A percentile compares a stretch with the other conserved stretches of the same genome.
Evolutionary conservation across 2,329 filamentous ascomycete genomes (phyloP).

Genomic region (Colletotrichum sp.): DNA sequence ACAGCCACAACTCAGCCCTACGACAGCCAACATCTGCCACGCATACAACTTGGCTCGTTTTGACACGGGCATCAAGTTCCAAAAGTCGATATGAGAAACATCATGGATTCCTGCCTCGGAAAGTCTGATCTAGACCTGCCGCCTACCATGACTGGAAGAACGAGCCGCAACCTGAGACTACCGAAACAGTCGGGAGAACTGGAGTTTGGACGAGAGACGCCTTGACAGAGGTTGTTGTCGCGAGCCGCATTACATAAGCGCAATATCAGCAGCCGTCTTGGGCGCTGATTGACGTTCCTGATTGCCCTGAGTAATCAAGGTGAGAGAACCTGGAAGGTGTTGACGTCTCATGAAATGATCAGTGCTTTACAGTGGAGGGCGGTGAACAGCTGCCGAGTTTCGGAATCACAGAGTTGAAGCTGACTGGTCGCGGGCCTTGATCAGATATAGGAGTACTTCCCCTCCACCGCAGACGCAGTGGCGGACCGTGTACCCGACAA

Average conservation of each 20-base stretch:
- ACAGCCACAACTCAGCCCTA: not conserved
- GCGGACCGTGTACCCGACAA: not conserved
- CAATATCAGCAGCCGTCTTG: not conserved
- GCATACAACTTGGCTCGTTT: not conserved
- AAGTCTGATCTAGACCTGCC: not conserved
- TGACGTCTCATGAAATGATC: constrained; percentile 10
- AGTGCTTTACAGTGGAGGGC: constrained; percentile 8
- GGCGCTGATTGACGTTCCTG: not conserved
- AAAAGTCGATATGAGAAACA: not conserved
- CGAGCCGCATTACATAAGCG: not conserved
- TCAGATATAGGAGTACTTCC: constrained; percentile 3
- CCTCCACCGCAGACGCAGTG: not conserved
- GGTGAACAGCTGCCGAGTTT: constrained; percentile 17
- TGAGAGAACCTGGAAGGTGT: not conserved
- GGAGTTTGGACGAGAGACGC: not conserved
- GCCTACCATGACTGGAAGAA: not conserved
- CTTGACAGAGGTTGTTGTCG: not conserved
- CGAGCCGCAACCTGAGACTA: not conserved
- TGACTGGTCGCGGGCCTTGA: constrained; percentile 2
- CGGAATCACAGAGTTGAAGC: constrained; percentile 14
- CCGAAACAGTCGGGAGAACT: not conserved
- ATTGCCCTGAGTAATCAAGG: not conserved
- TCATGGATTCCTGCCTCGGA: not conserved
- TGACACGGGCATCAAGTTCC: not conserved
- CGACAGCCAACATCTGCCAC: not conserved